Evolutionary conservation across 2,329 filamentous ascomycete species (phyloP).

Genomic region (Daldinia sp.): DNA sequence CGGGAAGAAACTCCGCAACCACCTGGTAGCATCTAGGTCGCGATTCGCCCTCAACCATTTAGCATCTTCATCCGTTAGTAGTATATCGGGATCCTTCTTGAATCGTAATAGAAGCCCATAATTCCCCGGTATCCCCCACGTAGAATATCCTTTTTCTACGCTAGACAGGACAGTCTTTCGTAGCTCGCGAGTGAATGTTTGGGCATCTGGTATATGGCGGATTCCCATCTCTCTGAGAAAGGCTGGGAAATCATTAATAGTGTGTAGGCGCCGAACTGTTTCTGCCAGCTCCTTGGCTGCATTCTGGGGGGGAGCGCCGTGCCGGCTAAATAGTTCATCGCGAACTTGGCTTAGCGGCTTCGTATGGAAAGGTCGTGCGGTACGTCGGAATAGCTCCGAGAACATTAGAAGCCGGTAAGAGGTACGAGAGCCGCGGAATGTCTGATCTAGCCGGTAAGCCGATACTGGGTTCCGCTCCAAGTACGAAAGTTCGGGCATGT

Average conservation of each 20-base stretch:
- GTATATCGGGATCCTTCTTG: conserved; percentile 22
- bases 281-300: conserved; percentile 51
- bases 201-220: conserved; percentile 31
- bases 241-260: conserved; percentile 51
- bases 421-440: conserved; percentile 55
- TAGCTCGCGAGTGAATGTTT: conserved; percentile 47
- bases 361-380: conserved; percentile 49
- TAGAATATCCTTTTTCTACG: conserved; percentile 47
- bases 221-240: conserved; percentile 57
- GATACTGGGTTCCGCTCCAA: conserved; percentile 53
- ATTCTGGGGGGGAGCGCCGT: conserved; percentile 55
- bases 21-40: not conserved
- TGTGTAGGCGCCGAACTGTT: conserved; percentile 54
- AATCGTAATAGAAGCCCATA: conserved; percentile 39
- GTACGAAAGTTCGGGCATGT: conserved; percentile 55
- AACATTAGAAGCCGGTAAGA: conserved; percentile 63
- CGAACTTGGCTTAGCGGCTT: conserved; percentile 51
- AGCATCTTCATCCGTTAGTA: conserved; percentile 11
- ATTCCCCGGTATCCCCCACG: conserved; percentile 24
- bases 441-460: conserved; percentile 56
- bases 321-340: conserved; percentile 56
- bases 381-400: conserved; percentile 57
- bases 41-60: conserved; percentile 6
- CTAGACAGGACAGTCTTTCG: conserved; percentile 48
- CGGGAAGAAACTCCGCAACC: conserved; percentile 12